phyloP scores from a whole-genome alignment of 2,329 filamentous ascomycete genomes.

The Fusarium sp. region DNA sequence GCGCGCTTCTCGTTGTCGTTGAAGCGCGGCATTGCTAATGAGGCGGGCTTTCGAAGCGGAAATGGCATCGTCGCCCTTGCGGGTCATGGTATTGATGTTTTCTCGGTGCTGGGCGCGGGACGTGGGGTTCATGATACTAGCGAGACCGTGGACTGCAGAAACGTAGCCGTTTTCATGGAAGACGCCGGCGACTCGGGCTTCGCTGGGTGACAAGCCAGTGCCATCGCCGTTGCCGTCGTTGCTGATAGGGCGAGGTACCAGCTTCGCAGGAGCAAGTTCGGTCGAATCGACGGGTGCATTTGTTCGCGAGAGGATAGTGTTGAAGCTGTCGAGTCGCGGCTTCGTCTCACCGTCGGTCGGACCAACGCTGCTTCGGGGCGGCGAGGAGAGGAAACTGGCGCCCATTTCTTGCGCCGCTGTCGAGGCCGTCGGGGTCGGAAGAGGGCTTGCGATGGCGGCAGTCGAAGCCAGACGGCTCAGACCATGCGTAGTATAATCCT shows the following conservation, averaged over 20 bases:
- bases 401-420: constrained; percentile 44
- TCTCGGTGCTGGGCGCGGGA: constrained; percentile 45
- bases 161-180: constrained; percentile 52
- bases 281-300: constrained; percentile 24
- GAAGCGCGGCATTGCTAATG: constrained; percentile 52
- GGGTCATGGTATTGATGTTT: constrained; percentile 47
- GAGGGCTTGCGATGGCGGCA: constrained; percentile 46
- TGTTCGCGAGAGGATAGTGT: constrained; percentile 38
- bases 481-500: constrained; percentile 44
- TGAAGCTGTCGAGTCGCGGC: constrained; percentile 41
- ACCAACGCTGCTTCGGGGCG: constrained; percentile 45
- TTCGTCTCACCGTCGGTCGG: constrained; percentile 43
- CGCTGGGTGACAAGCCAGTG: constrained; percentile 48
- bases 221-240: constrained; percentile 47
- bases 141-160: constrained; percentile 51
- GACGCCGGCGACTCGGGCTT: constrained; percentile 51
- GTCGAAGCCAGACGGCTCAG: constrained; percentile 46
- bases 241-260: constrained; percentile 42
- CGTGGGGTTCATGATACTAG: constrained; percentile 51
- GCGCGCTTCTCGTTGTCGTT: constrained; percentile 48
- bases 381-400: constrained; percentile 45
- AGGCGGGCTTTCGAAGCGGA: constrained; percentile 49
- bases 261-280: constrained; percentile 35
- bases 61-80: constrained; percentile 44
- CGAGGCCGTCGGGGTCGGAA: constrained; percentile 44